Conservation (phyloP, 2,329 filamentous ascomycete species). For the Ilyonectria robusta region DNA sequence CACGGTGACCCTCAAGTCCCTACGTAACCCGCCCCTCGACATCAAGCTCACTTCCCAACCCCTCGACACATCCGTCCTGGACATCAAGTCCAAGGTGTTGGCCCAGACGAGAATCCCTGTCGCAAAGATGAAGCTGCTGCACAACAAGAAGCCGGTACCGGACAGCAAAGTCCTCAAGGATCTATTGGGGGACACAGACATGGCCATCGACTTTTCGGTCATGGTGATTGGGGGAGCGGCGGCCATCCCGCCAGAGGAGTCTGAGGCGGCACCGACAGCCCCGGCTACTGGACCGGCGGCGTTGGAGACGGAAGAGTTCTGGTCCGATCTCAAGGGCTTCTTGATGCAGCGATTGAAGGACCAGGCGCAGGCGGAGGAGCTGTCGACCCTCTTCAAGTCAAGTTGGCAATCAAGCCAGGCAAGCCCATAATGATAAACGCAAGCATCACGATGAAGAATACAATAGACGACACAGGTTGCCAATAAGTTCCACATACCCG, state of each 20-base stretch:
- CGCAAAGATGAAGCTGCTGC: constrained; percentile 89
- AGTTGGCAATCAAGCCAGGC: constrained; percentile 73
- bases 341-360: constrained; percentile 84
- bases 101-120: constrained; percentile 73
- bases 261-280: constrained; percentile 48
- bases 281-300: constrained; percentile 68
- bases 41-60: constrained; percentile 75
- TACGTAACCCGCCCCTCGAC: constrained; percentile 81
- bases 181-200: constrained; percentile 68
- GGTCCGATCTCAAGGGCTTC: constrained; percentile 87
- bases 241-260: constrained; percentile 59
- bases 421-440: constrained; percentile 39
- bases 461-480: constrained; percentile 35
- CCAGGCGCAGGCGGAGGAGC: constrained; percentile 72
- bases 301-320: constrained; percentile 82
- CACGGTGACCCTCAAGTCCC: constrained; percentile 78
- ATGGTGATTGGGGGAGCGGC: constrained; percentile 86
- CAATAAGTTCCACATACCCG: constrained; percentile 48
- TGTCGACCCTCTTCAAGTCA: constrained; percentile 77
- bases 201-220: constrained; percentile 80
- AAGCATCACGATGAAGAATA: constrained; percentile 33
- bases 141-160: constrained; percentile 87
- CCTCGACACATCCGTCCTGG: constrained; percentile 80
- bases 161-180: constrained; percentile 86
- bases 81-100: constrained; percentile 81